Evolutionary conservation across 2,329 filamentous ascomycete genomes (phyloP), one percentile per base, ranked within the genome.

Genomic region (Capronia americana): DNA sequence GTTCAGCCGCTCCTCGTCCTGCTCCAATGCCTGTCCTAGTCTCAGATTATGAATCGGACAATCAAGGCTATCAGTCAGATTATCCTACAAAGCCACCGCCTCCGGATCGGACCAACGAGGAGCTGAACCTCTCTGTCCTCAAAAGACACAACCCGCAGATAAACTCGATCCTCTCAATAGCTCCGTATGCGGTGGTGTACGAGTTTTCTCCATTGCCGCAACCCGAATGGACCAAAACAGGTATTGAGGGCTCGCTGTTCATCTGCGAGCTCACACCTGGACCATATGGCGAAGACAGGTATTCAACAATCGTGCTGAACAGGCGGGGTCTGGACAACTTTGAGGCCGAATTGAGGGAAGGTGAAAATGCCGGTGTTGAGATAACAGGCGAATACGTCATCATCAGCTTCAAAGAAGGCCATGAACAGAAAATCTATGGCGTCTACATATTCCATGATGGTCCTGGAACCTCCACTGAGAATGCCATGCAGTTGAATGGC

Each of bases 231-330:
- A 91, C 95, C 76, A 96, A 96, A 82, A 87, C 86, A 54, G 91
- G 89, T 63, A 86, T 93, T 11, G 93, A 97, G 79, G 95, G 95
- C 46, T 91, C 92, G 12, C 82, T 98, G 70, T 99, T 98, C 77
- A 87, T 98, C 61, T 96, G 92, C 82, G 85, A 90, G 70, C 79
- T 88, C 67, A 70, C 74, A 63, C 71, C 83, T 79, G 69, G 80
- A 56, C 44, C 73, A 38, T 65, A 78, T 68, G 81, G 73, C 72
- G 87, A 79, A 67, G 81, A 83, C 55, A 75, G 82, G 70, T 84
- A 84, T 71, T 77, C 75, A 44, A 85, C 92, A 17, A 90, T 93
- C 73, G 83, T 94, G 6, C 82, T 94, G 68, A 93, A 92, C 78
- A 84, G 91, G 53, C 85, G 88, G 48, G 87, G 88, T 0, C 79